Base-by-base conservation (phyloP, 176 grass and related monocot species). In the Paspalum notatum region DNA sequence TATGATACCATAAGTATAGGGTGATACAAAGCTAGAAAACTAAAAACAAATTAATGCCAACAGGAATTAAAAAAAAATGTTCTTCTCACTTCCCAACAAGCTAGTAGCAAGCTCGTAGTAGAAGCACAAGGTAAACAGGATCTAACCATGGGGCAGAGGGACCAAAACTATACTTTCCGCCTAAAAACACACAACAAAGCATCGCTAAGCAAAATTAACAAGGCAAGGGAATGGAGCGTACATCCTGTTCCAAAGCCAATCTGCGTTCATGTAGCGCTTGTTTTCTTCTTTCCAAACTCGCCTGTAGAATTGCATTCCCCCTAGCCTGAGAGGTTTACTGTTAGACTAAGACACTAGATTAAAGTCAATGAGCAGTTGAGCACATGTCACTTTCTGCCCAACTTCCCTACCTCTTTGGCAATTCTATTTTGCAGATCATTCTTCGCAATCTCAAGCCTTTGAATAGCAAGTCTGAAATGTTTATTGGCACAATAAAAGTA, bases 281-380 rank as follows among this genome's bases (percentile, higher is more conserved):
- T 75, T 99, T 99, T 85, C 97, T 93, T 93, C 93, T 99, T 91
- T 99, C 93, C 83, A 99, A 86, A 80, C 97, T 99, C 42, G 97
- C 91, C 64, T 99, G 97, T 69, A 99, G 85, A 82, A 99, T 93
- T 66, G 97, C 89, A 91, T 99, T 99, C 39, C 97, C 97, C 84
- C 92, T 93, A 69, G 91, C 91, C 97, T 99, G 89, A 74, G 45
- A 88, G 71, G 15, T 12, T 81, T 73, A 39, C n/a, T 25, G 78
- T 91, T 80, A 88, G 51, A 83, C 85, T 80, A 76, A 80, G 74
- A 44, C 16, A 27, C 62, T 32, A 64, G 21, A 67, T 72, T 80
- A 73, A 80, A 17, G 7, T 15, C 18, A 84, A 21, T 59, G 12
- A 26, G 12, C 44, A 27, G 82, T 18, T 59, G 12, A 26, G 12